Base-by-base conservation (phyloP, 2,329 filamentous ascomycete species). In the Nothophoma quercina region DNA sequence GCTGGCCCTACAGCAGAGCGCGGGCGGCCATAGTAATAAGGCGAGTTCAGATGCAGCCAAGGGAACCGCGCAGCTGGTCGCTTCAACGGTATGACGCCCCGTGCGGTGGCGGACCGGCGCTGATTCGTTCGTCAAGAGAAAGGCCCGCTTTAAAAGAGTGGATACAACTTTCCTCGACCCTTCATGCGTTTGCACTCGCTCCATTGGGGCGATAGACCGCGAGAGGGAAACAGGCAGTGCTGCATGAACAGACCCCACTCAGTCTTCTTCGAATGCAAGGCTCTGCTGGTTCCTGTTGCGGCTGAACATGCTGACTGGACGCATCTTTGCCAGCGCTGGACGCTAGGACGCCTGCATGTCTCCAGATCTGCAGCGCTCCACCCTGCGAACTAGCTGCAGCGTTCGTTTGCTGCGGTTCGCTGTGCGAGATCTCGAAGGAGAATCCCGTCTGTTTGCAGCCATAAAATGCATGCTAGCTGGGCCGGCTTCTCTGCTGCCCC, bases 11-110 rank as follows among this genome's bases (percentile, higher is more conserved):
- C 46, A 13, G 23, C 15, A 13, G 15, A 38, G 47, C 25, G 59
- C 52, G 50, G 61, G 61, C 56, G 48, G 54, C 41, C 42, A 19
- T 45, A 29, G 47, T 52, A 56, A 51, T 55, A 53, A 50, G 49
- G 49, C 44, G 49, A 35, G 15, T 7, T 9, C n/a, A 16, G 35
- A 23, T 41, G 41, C 48, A 44, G 47, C 47, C 38, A 52, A 52
- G 42, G 23, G 28, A 41, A 42, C 48, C 39, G 34, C 28, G 13
- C 18, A 19, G 33, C 29, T 45, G 41, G 41, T 40, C 16, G 32
- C 32, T 36, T n/a, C 49, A 51, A 51, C 49, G 32, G 41, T 26
- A 45, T 51, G 35, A 51, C 41, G 41, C 32, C 12, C 34, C 40
- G 33, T 12, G 39, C 43, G 13, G 44, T 50, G 46, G 46, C 46